A percentile compares a stretch with the other conserved stretches of the same genome.
Conservation (phyloP, 1,284 basidiomycete genomes). For the Athelia sp. region DNA sequence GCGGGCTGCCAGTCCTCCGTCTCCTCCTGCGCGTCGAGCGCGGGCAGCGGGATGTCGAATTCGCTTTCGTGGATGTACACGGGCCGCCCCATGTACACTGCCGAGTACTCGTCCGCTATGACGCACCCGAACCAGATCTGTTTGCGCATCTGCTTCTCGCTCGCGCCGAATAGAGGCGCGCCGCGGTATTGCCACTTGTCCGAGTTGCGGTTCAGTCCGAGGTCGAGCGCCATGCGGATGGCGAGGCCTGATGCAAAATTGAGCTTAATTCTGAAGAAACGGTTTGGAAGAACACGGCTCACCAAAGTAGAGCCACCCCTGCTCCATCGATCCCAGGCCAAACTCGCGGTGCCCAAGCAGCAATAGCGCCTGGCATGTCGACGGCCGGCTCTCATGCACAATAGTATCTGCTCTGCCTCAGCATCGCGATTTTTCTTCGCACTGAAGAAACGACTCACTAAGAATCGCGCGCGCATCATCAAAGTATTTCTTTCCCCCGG, state of each 20-base stretch:
- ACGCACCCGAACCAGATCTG: constrained; percentile 84
- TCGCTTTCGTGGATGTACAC: constrained; percentile 69
- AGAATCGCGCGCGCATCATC: constrained; percentile 64
- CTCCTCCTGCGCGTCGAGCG: constrained; percentile 54
- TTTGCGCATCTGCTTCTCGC: constrained; percentile 72
- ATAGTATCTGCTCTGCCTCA: constrained; percentile 42
- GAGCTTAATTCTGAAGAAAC: too few relatives aligned
- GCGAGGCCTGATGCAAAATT: constrained; percentile 68
- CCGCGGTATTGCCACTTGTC: constrained; percentile 70
- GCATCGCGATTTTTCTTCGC: too few relatives aligned
- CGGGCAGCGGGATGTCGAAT: constrained; percentile 67
- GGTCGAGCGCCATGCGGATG: constrained; percentile 76
- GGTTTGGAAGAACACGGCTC: constrained; percentile 20
- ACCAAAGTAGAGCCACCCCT: constrained; percentile 81
- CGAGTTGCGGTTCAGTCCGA: constrained; percentile 79
- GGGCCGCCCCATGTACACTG: constrained; percentile 73
- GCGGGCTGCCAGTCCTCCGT: constrained; percentile 52
- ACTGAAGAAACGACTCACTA: too few relatives aligned
- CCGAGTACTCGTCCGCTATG: constrained; percentile 54
- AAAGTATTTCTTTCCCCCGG: constrained; percentile 66
- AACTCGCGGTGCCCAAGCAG: constrained; percentile 79
- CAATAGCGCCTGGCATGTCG: constrained; percentile 73
- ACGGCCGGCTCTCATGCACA: constrained; percentile 60
- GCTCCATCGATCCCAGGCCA: constrained; percentile 74
- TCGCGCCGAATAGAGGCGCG: constrained; percentile 60